phyloP scores from a whole-genome alignment of 306 rosid species.

The Oxytropis ochrocephala region DNA sequence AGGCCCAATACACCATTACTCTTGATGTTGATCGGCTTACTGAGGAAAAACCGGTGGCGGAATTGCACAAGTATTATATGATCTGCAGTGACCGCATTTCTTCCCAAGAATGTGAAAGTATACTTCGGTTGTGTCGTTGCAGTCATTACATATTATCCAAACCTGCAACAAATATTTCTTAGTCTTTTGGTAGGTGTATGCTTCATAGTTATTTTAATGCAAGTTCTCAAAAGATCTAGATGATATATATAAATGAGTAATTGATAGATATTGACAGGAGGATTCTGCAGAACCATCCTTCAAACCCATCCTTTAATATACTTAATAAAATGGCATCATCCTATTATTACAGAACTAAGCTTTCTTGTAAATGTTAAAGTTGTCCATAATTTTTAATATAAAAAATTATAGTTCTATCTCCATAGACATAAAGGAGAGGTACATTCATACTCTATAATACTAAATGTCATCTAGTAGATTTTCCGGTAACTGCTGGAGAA shows the following conservation, averaged over 20 bases:
- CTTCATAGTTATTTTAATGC: too few relatives aligned
- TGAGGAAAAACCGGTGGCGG: slow-evolving; percentile 84
- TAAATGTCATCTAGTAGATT: too few relatives aligned
- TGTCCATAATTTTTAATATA: not conserved
- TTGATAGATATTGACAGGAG: too few relatives aligned
- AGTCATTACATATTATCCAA: slow-evolving; percentile 89
- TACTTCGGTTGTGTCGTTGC: slow-evolving; percentile 84
- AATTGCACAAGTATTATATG: slow-evolving; percentile 74
- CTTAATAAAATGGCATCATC: too few relatives aligned
- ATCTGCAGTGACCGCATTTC: slow-evolving; percentile 83
- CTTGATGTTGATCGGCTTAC: slow-evolving; percentile 28
- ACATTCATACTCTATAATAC: not conserved
- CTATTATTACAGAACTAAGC: too few relatives aligned
- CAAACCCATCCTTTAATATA: too few relatives aligned
- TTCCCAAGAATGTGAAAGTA: slow-evolving; percentile 80
- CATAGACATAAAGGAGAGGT: not conserved
- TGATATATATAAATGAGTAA: too few relatives aligned
- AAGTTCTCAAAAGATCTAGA: too few relatives aligned
- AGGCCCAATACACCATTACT: slow-evolving; percentile 2
- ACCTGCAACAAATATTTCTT: slow-evolving; percentile 45
- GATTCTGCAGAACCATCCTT: too few relatives aligned
- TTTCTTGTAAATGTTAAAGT: too few relatives aligned
- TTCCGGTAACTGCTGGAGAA: too few relatives aligned
- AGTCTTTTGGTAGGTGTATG: too few relatives aligned
- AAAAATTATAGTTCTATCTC: not conserved